Percentiles rank a stretch among this genome's conserved stretches.
Evolutionary conservation across 2,329 filamentous ascomycete genomes (phyloP).

Genomic region (Teratosphaeria epicoccoides): DNA sequence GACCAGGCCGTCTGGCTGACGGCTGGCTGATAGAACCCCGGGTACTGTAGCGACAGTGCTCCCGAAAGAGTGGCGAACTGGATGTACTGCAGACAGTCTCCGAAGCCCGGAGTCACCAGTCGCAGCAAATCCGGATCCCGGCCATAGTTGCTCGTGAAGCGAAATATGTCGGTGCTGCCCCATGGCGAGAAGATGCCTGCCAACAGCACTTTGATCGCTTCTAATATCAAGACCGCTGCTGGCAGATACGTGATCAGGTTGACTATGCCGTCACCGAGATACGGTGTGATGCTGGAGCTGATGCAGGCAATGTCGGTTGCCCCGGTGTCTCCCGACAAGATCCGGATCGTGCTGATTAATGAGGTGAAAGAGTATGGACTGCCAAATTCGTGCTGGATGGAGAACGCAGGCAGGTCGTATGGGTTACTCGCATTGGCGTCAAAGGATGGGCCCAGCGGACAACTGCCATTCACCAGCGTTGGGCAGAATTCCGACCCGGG

Average conservation of each 20-base stretch:
- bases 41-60: slow-evolving; percentile 77
- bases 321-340: slow-evolving; percentile 61
- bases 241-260: slow-evolving; percentile 66
- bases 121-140: slow-evolving; percentile 84
- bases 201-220: slow-evolving; percentile 71
- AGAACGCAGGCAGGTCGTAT: slow-evolving; percentile 57
- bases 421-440: slow-evolving; percentile 43
- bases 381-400: slow-evolving; percentile 60
- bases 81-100: slow-evolving; percentile 92
- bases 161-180: slow-evolving; percentile 82
- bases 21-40: slow-evolving; percentile 87
- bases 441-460: slow-evolving; percentile 69
- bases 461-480: slow-evolving; percentile 47
- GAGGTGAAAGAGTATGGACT: slow-evolving; percentile 83
- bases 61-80: slow-evolving; percentile 86
- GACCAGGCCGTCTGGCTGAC: slow-evolving; percentile 86
- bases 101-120: slow-evolving; percentile 89
- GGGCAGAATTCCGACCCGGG: slow-evolving; percentile 55
- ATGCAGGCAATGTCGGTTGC: slow-evolving; percentile 66
- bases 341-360: slow-evolving; percentile 59
- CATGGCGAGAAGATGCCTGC: slow-evolving; percentile 86
- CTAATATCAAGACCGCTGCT: slow-evolving; percentile 63
- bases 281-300: slow-evolving; percentile 71
- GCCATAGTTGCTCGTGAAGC: slow-evolving; percentile 97
- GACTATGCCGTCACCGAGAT: slow-evolving; percentile 59